Evolutionary conservation across 441 rosid genomes (phyloP), one percentile per base, ranked within the genome.

Genomic region (Cnidoscolus chayamansa): DNA sequence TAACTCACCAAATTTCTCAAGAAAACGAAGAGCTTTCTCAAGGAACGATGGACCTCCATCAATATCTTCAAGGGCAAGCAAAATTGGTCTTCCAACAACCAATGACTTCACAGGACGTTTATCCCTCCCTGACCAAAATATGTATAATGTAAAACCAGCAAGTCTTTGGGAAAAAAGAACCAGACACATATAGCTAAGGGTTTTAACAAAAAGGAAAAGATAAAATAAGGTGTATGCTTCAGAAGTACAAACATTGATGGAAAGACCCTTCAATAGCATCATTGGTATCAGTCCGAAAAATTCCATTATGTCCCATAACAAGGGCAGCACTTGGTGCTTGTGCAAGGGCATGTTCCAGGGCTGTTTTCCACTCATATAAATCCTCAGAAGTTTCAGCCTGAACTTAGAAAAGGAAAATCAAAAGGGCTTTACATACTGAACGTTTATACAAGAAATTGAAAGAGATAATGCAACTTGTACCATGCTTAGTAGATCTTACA

Each of bases 1-100:
- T 45, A 67, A 75, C 96, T 74, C 77, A 95, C 99, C 99, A 83
- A 81, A 86, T 75, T 89, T 88, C 90, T 95, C 99, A 53, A 95
- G 86, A 83, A 93, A 95, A 67, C 66, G 88, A 81, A 95, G 97
- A 79, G 98, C 99, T 86, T 95, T 95, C 89, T 95, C 99, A 67
- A 95, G 95, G 76, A 95, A 95, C 17, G 99, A 93, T 68, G 99
- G 99, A 72, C 95, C 87, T 75, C 99, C 98, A 79, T 95, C 99
- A 84, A 95, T 91, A 84, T 95, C 97, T 82, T 95, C 99, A 70
- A 95, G 93, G 71, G 99, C 97, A 84, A 95, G 98, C 82, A 95
- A 85, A 79, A 95, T 93, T 20, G 99, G 99, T 76, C 99, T 91
- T 76, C 99, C 99, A 84, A 95, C 97, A 61, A 95, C 97, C 91